Evolutionary conservation across 768 basidiomycete species (phyloP).

Genomic region (Ramaria sp.): DNA sequence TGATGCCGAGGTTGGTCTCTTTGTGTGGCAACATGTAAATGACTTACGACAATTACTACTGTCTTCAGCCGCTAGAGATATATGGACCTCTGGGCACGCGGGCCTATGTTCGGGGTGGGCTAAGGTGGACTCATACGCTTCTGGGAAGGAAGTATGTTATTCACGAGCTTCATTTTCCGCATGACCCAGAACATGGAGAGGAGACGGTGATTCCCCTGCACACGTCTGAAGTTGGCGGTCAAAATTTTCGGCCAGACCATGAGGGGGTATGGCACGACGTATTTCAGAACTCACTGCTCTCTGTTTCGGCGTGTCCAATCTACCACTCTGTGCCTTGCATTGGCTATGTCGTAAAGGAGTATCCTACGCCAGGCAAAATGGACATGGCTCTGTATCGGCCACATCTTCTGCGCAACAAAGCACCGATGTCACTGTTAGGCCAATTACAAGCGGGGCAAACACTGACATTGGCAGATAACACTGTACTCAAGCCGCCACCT

Average conservation of each 20-base stretch:
- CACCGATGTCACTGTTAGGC: slow-evolving; percentile 57
- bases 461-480: slow-evolving; percentile 61
- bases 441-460: slow-evolving; percentile 54
- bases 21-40: background rate
- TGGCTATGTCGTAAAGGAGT: slow-evolving; percentile 66
- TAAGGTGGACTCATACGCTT: slow-evolving; percentile 58
- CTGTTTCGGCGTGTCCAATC: slow-evolving; percentile 71
- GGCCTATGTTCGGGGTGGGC: slow-evolving; percentile 60
- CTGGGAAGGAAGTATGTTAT: slow-evolving; percentile 64
- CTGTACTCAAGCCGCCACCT: slow-evolving; percentile 54
- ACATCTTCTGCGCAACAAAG: slow-evolving; percentile 57
- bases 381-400: slow-evolving; percentile 57
- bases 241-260: slow-evolving; percentile 43
- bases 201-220: slow-evolving; percentile 36
- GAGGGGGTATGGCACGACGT: slow-evolving; percentile 60
- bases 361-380: slow-evolving; percentile 67
- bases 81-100: slow-evolving; percentile 82
- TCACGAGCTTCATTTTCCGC: slow-evolving; percentile 65
- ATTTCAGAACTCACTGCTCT: slow-evolving; percentile 42
- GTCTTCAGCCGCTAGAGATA: slow-evolving; percentile 44
- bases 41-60: background rate
- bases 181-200: slow-evolving; percentile 47
- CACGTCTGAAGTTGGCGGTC: slow-evolving; percentile 48
- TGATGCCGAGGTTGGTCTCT: slow-evolving; percentile 1
- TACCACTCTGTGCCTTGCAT: slow-evolving; percentile 72